phyloP scores from a whole-genome alignment of 495 filamentous ascomycete species.

The Tuber calosporum region DNA sequence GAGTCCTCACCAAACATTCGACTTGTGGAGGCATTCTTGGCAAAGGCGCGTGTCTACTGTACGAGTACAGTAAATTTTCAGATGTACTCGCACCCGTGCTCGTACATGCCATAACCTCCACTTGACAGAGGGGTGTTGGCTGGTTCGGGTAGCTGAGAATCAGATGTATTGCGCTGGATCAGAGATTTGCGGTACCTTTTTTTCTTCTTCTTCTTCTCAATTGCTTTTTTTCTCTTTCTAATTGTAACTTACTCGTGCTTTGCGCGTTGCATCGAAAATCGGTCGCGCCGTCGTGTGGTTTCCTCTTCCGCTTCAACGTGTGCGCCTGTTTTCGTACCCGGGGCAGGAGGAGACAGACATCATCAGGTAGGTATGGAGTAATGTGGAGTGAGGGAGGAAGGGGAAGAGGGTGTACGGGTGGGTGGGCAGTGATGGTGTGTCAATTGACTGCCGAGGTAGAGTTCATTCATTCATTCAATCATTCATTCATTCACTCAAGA shows the following conservation, averaged over 20 bases:
- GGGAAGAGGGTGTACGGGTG: not conserved
- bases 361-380: constrained; percentile 5
- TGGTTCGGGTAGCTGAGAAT: constrained; percentile 1
- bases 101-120: not conserved
- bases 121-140: not conserved
- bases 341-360: not conserved
- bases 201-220: not conserved
- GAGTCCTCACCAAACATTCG: not conserved
- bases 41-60: too few relatives aligned
- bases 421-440: not conserved
- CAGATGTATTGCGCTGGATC: constrained; percentile 5
- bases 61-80: not conserved
- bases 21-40: not conserved
- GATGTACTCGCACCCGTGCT: not conserved
- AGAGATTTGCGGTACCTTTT: constrained; percentile 3
- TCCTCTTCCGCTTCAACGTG: not conserved
- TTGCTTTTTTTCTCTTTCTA: not conserved
- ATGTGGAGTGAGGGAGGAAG: not conserved
- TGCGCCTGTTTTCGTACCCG: not conserved
- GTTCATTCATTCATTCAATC: not conserved
- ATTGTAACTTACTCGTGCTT: too few relatives aligned
- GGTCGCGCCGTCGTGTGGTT: not conserved
- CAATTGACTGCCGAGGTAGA: not conserved
- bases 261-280: constrained; percentile 2
- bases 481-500: not conserved